Conservation (phyloP, 2,329 filamentous ascomycete species). For the Talaromyces sp. region DNA sequence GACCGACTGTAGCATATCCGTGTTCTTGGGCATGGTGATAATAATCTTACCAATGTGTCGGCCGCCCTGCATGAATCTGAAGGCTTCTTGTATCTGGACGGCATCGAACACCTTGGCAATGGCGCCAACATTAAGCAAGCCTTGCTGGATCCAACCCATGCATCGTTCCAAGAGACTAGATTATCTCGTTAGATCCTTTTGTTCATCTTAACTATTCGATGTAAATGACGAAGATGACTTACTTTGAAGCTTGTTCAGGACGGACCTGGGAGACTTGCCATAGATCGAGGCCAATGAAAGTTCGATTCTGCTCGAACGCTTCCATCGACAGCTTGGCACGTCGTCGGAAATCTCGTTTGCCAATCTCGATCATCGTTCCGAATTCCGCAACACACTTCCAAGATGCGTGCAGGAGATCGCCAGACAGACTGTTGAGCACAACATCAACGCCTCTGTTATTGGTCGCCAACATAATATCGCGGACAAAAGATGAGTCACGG, state of each 20-base stretch:
- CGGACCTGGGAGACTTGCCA: constrained; percentile 13
- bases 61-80: constrained; percentile 32
- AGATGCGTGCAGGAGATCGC: constrained; percentile 22
- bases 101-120: constrained; percentile 19
- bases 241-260: constrained; percentile 3
- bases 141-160: background rate
- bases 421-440: constrained; percentile 26
- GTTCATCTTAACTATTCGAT: background rate
- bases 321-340: constrained; percentile 24
- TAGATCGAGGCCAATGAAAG: constrained; percentile 24
- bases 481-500: constrained; percentile 24
- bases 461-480: constrained; percentile 25
- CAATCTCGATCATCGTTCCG: constrained; percentile 31
- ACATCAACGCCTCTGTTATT: constrained; percentile 34
- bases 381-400: constrained; percentile 28
- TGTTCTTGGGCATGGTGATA: constrained; percentile 13
- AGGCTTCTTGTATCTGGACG: constrained; percentile 23
- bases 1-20: constrained; percentile 9
- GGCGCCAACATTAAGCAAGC: constrained; percentile 9
- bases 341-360: constrained; percentile 25
- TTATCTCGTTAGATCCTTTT: background rate
- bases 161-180: constrained; percentile 4
- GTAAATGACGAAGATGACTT: background rate
- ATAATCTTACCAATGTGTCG: constrained; percentile 26
- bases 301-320: constrained; percentile 25